Evolutionary conservation across 805 yeast genomes (phyloP).

Genomic region (Maudiozyma turicensis): DNA sequence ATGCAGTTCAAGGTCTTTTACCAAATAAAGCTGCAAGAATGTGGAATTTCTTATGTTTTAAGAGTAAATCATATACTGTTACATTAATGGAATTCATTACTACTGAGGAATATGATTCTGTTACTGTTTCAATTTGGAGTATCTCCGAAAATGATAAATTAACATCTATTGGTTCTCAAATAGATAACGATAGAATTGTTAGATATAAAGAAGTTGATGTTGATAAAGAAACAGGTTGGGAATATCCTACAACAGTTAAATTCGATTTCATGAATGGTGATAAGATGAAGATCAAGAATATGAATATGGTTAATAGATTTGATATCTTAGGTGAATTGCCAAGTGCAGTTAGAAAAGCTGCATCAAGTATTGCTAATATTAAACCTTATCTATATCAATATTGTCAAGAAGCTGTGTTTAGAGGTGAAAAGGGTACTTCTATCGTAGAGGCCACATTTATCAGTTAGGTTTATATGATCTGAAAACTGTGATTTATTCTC

Average conservation of each 20-base stretch:
- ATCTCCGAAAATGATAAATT: conserved; percentile 48
- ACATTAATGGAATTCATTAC: conserved; percentile 82
- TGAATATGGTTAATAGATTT: conserved; percentile 62
- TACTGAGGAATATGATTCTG: conserved; percentile 56
- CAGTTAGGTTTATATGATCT: conserved; percentile 3
- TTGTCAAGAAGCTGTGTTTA: conserved; percentile 48
- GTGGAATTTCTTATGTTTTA: conserved; percentile 82
- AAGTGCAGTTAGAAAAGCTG: conserved; percentile 64
- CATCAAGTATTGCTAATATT: conserved; percentile 72
- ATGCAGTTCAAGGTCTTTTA: conserved; percentile 86
- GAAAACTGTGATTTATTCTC: too few species aligned
- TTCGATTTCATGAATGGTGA: conserved; percentile 23
- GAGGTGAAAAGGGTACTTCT: conserved; percentile 52
- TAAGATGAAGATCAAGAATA: conserved; percentile 36
- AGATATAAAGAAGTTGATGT: conserved; percentile 23
- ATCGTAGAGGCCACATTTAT: conserved; percentile 78
- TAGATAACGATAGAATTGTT: conserved; percentile 41
- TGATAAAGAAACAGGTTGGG: conserved; percentile 69
- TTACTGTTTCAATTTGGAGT: conserved; percentile 22
- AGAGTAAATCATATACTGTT: conserved; percentile 52
- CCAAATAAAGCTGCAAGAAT: conserved; percentile 86
- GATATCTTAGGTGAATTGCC: conserved; percentile 89
- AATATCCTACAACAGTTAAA: conserved; percentile 45
- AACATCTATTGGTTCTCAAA: conserved; percentile 38
- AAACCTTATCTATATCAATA: conserved; percentile 81